Evolutionary conservation across 306 rosid genomes (phyloP), one percentile per base, ranked within the genome.

Genomic region (Lablab purpureus): DNA sequence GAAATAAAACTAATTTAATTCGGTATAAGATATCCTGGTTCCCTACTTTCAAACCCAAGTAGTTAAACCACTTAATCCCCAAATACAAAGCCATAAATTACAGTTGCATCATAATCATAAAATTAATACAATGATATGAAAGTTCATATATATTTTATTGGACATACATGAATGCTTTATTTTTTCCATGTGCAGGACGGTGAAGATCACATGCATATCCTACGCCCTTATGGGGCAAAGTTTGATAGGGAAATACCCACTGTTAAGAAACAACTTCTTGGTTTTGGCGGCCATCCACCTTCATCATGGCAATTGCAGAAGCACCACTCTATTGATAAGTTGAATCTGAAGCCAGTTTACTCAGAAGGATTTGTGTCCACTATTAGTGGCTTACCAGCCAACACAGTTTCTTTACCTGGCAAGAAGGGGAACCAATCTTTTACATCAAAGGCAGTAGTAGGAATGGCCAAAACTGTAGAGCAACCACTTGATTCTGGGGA

Each of bases 281-380:
- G 89, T 75, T 79, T 81, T 60, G 89, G 84, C 45, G 85, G 65
- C 46, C 88, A 75, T 65, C 40, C 83, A 64, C 84, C 90, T 60
- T 83, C 87, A 68, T 87, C 92, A 52, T 93, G 96, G 98, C 83
- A 86, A 55, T 75, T 86, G 65, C 95, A 83, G 86, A 92, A 90
- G 56, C 81, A 86, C 23, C 84, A 71, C 30, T 63, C 89, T 36
- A 55, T 82, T 81, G 92, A 86, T 80, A 87, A 83, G 71, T 76
- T 73, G 83, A 79, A 87, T 72, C 78, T 65, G 60, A 85, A 76
- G 85, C 82, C 90, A 47, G 83, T 66, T 81, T 85, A 81, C 56
- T 87, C 89, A 13, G 93, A 88, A 81, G 85, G 81, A 64, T 87
- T 77, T 77, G 84, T 77, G 73, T 78, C 94, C 52, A 46, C 85